These are phyloP conservation scores for Trichoderma endophyticum DNA, from an alignment of 2,329 filamentous ascomycete species.

Conservation along the genomic window DNA sequence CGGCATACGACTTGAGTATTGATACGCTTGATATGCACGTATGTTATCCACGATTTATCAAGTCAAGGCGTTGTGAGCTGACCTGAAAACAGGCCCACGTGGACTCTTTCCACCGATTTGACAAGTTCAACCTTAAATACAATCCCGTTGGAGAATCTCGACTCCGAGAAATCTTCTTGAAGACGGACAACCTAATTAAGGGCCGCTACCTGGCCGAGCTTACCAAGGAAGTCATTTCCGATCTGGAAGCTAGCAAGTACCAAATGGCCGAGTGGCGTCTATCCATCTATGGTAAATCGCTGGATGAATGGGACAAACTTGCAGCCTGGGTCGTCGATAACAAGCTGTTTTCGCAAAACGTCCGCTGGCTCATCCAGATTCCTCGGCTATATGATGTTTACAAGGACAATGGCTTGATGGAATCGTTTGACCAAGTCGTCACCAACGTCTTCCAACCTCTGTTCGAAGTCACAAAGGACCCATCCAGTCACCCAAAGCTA, in stretches of 20 bases:
- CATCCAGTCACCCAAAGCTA: constrained; percentile 82
- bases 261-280: constrained; percentile 99
- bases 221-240: constrained; percentile 94
- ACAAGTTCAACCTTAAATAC: constrained; percentile 99
- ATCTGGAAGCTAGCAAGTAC: constrained; percentile 97
- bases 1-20: constrained; percentile 95
- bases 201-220: constrained; percentile 96
- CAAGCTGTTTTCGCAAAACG: constrained; percentile 95
- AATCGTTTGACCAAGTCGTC: constrained; percentile 85
- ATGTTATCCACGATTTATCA: constrained; percentile 35
- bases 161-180: constrained; percentile 94
- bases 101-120: constrained; percentile 96
- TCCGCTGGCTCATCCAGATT: constrained; percentile 94
- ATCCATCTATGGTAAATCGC: constrained; percentile 87
- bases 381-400: constrained; percentile 95
- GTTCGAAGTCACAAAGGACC: constrained; percentile 90
- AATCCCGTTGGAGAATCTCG: constrained; percentile 96
- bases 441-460: constrained; percentile 89
- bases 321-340: constrained; percentile 99
- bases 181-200: constrained; percentile 97
- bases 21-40: constrained; percentile 99
- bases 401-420: constrained; percentile 82
- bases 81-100: constrained; percentile 68
- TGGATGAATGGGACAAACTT: constrained; percentile 96
- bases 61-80: not conserved